Conservation (phyloP, 129 eudicot species). For the Escallonia rubra region DNA sequence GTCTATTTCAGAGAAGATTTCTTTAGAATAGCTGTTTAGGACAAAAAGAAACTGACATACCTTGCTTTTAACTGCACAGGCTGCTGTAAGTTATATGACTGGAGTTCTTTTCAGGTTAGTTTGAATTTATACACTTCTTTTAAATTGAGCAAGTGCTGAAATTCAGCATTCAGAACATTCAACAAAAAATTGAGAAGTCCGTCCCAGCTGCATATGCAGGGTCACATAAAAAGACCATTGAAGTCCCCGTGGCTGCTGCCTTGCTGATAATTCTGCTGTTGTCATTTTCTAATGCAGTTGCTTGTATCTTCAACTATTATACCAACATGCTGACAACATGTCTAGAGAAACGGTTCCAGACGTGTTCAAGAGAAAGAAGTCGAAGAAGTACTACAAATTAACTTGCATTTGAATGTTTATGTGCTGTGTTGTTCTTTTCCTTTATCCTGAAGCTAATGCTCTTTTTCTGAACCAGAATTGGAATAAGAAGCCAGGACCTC, state of each 20-base stretch:
- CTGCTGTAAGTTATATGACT: conserved; percentile 79
- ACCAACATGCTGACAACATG: conserved; percentile 65
- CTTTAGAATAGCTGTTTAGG: too few species aligned
- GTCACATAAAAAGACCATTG: too few species aligned
- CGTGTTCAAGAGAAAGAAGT: conserved; percentile 60
- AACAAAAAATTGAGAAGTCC: too few species aligned
- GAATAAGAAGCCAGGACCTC: conserved; percentile 84
- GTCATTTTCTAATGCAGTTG: conserved; percentile 49
- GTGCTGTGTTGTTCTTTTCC: background rate
- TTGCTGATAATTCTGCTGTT: background rate
- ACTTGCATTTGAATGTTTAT: background rate
- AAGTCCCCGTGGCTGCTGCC: background rate
- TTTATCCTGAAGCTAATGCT: background rate
- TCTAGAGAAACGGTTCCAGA: conserved; percentile 69
- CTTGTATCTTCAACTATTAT: conserved; percentile 78
- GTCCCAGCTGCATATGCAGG: too few species aligned
- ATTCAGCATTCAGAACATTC: too few species aligned
- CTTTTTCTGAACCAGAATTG: conserved; percentile 46
- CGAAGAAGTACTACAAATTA: conserved; percentile 40
- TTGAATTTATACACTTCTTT: conserved; percentile 3
- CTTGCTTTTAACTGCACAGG: conserved; percentile 34
- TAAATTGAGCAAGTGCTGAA: background rate
- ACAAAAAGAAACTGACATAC: conserved; percentile 12
- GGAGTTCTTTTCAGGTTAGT: conserved; percentile 89
- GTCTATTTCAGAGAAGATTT: too few species aligned